phyloP scores from a whole-genome alignment of 495 filamentous ascomycete species.

The Neurospora sp. region DNA sequence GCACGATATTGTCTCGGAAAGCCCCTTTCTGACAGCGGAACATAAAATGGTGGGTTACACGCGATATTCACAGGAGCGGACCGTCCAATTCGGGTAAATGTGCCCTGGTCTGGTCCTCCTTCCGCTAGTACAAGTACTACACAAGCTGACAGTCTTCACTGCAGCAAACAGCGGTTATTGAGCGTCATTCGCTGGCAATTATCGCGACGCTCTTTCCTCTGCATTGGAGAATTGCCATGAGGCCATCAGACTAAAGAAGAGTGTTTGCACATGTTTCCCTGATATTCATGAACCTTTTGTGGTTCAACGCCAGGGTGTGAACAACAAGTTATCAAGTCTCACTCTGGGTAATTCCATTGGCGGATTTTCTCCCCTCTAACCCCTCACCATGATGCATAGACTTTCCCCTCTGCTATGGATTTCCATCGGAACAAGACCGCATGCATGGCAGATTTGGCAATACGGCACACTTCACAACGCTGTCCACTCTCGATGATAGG shows the following conservation, averaged over 20 bases:
- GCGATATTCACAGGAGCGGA: not conserved
- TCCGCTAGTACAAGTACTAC: not conserved
- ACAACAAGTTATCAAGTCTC: not conserved
- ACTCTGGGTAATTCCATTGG: not conserved
- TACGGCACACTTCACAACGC: not conserved
- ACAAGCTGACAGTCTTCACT: not conserved
- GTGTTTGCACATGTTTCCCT: no score
- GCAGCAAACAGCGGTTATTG: not conserved
- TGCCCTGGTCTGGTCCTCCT: not conserved
- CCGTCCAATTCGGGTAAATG: not conserved
- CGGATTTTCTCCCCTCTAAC: not conserved
- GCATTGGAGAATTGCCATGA: not conserved
- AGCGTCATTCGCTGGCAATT: not conserved
- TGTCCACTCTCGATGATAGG: not conserved
- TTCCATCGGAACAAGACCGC: not conserved
- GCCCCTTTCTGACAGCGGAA: not conserved
- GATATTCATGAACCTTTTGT: no score
- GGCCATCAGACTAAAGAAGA: not conserved
- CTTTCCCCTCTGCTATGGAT: not conserved
- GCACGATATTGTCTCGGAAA: not conserved
- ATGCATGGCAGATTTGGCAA: not conserved
- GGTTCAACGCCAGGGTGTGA: no score
- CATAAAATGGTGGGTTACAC: not conserved
- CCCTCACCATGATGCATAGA: not conserved
- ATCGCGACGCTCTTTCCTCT: not conserved